Evolutionary conservation across 768 basidiomycete species (phyloP), one percentile per base, ranked within the genome.

Genomic region (Tricholoma bakamatsutake): DNA sequence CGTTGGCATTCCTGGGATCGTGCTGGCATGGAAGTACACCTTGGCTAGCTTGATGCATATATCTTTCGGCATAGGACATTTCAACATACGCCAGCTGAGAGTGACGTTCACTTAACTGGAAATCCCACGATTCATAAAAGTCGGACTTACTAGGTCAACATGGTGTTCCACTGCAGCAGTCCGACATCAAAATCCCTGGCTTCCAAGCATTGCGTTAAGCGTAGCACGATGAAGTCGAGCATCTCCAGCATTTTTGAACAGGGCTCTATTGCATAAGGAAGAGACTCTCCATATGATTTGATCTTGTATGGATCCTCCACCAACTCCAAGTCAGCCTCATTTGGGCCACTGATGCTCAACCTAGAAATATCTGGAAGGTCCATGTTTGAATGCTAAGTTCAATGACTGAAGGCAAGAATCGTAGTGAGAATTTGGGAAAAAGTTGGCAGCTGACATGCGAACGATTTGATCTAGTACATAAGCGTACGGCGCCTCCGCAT

Each of bases 101-200:
- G 33, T 33, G 45, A 53, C 33, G 40, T 47, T 43, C 40, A 58
- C 53, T 50, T n/a, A 30, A 24, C 21, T 24, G 21, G 21, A 24
- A 30, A 53, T 56, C 43, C 49, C 52, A 56, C 45, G 33, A 52
- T 55, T 35, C 48, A 35, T 24, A 39, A 54, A 28, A 52, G 11
- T 42, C 45, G 53, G 8, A 80, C 87, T 61, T 67, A 88, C 85
- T 88, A 83, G 49, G 76, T 77, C 50, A 88, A 64, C 84, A 90
- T 85, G 62, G 79, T 80, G 64, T 87, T 90, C 90, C 89, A 86
- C 73, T 90, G 87, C 45, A 84, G 58, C 57, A 93, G 79, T 6
- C 90, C 90, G 52, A 85, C 80, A 37, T 91, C 89, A 69, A 83
- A 94, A 67, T 94, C 92, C 63, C 82, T 84, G 3, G 91, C 90